These are phyloP conservation scores for Cajanus cajan DNA, from an alignment of 306 rosid genomes.

Conservation along the genomic window DNA sequence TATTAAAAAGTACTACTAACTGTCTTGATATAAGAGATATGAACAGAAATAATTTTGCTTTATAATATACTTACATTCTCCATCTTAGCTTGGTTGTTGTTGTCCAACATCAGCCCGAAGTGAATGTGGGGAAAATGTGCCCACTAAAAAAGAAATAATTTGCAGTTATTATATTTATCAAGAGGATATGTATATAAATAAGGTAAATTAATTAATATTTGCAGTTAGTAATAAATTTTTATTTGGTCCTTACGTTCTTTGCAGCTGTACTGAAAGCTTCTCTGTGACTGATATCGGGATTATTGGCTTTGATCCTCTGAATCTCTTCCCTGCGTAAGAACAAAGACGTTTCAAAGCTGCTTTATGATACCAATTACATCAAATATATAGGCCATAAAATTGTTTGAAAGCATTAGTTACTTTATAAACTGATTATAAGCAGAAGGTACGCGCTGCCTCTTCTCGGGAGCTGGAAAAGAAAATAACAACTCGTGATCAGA, in stretches of 20 bases:
- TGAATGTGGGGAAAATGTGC: slow-evolving; percentile 99
- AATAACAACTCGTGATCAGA: slow-evolving; percentile 52
- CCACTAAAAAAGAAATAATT: slow-evolving; percentile 57
- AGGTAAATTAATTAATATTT: neutral
- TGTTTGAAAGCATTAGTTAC: slow-evolving; percentile 45
- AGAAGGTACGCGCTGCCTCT: slow-evolving; percentile 99
- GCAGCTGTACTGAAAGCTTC: slow-evolving; percentile 99
- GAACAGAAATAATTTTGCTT: neutral
- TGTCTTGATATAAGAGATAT: neutral
- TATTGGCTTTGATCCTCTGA: slow-evolving; percentile 95
- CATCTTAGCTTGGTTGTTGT: slow-evolving; percentile 77
- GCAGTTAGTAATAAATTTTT: neutral
- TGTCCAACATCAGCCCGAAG: slow-evolving; percentile 92
- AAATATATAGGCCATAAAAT: neutral
- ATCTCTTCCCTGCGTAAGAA: slow-evolving; percentile 76
- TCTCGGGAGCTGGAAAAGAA: slow-evolving; percentile 96
- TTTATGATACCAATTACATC: slow-evolving; percentile 15
- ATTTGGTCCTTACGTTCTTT: slow-evolving; percentile 58
- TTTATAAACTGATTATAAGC: slow-evolving; percentile 99
- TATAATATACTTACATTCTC: slow-evolving; percentile 68
- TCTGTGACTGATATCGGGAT: slow-evolving; percentile 95
- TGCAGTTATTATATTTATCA: neutral
- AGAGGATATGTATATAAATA: neutral
- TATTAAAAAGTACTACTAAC: neutral
- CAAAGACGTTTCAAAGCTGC: slow-evolving; percentile 27